Base-by-base conservation (phyloP, 495 filamentous ascomycete species). In the Jackrogersella minutella region DNA sequence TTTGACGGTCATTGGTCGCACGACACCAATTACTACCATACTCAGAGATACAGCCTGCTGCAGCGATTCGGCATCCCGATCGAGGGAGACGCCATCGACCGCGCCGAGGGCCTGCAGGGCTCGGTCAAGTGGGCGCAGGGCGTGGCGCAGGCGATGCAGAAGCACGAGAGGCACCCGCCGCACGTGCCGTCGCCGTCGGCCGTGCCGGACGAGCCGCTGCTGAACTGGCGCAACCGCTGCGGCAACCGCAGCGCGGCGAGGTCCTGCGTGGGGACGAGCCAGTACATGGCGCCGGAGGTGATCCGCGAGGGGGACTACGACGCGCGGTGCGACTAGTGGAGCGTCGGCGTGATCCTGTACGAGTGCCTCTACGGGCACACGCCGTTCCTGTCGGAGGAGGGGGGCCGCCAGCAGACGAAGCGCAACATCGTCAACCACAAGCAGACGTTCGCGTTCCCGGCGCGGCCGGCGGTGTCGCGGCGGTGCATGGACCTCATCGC, bases 261-360 rank as follows among this genome's bases (percentile, higher is more conserved):
- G 53, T 96, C 91, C 64, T 86, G 96, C n/a, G 92, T 98, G 33
- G 94, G 94, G 2, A 98, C 94, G 0, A 96, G 92, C 73, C 94
- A 97, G 76, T 98, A 97, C 77, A 97, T 97, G 94, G 94, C 94
- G 1, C 94, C 94, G 2, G 94, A 97, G 77, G 90, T 98, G 26
- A 88, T 97, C 58, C 81, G 87, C 60, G 94, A 92, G 16, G 84
- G 93, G 49, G 77, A 82, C 24, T 97, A 98, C 73, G 94, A 98
- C 80, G 94, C 89, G 21, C 81, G 94, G 61, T 97, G 94, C 76
- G 94, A 97, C 78, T 98, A 87, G 91, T 98, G 93, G 94, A 97
- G 93, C 76, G 84, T 97, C 61, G 94, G 92, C 24, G 86, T 97
- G 52, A 97, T 98, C 70, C 74, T 97, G 33, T 98, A 90, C 63